phyloP scores from a whole-genome alignment of 768 basidiomycete species.

The Leucosporidium yakuticum region DNA sequence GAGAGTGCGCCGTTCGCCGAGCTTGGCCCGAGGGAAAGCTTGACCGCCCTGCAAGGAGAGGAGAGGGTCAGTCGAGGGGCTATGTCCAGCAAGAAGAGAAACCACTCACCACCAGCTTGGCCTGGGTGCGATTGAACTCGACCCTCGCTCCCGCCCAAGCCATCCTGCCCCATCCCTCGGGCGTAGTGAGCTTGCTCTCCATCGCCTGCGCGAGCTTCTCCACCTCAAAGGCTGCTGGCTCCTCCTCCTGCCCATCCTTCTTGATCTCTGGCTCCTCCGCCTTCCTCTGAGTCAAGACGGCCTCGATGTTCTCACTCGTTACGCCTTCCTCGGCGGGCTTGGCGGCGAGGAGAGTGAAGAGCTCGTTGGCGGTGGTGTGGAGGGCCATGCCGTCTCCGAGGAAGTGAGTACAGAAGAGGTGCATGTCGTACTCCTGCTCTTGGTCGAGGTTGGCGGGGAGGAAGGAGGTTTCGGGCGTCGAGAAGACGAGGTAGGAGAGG shows the following conservation, averaged over 20 bases:
- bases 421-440: slow-evolving; percentile 53
- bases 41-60: slow-evolving; percentile 59
- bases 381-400: slow-evolving; percentile 82
- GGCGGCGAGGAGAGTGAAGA: slow-evolving; percentile 59
- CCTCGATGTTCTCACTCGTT: slow-evolving; percentile 23
- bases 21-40: slow-evolving; percentile 53
- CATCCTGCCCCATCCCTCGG: slow-evolving; percentile 44
- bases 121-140: slow-evolving; percentile 56
- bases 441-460: slow-evolving; percentile 30
- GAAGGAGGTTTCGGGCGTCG: slow-evolving; percentile 22
- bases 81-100: neutral
- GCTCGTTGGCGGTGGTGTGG: slow-evolving; percentile 72
- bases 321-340: slow-evolving; percentile 14
- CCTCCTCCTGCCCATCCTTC: neutral
- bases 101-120: slow-evolving; percentile 53
- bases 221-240: neutral
- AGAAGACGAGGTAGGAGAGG: slow-evolving; percentile 58
- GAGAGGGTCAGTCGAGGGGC: neutral
- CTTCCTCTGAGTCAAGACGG: neutral
- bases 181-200: slow-evolving; percentile 51
- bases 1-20: slow-evolving; percentile 50
- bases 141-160: slow-evolving; percentile 51
- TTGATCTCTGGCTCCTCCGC: slow-evolving; percentile 5
- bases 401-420: slow-evolving; percentile 73
- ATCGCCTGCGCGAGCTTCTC: slow-evolving; percentile 48